Evolutionary conservation across 495 filamentous ascomycete genomes (phyloP).

Genomic region (Xylaria bambusicola): DNA sequence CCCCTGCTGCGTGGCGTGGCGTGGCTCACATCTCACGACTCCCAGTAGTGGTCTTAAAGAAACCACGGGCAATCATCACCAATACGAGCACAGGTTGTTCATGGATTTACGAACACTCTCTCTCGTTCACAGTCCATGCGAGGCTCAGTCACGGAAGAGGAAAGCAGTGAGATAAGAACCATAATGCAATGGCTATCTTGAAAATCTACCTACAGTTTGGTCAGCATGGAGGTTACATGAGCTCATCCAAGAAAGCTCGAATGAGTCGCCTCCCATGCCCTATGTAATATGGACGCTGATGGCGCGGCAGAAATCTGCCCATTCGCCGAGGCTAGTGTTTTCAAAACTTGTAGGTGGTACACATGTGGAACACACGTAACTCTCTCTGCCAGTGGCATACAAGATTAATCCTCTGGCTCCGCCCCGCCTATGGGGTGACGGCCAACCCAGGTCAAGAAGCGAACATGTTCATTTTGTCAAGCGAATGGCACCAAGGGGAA

Average conservation of each 20-base stretch:
- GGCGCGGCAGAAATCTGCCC: background rate
- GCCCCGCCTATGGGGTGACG: conserved; percentile 9
- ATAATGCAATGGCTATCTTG: background rate
- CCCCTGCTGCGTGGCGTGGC: too few relatives aligned
- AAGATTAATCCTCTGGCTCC: conserved; percentile 23
- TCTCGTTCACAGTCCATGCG: background rate
- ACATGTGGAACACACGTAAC: conserved; percentile 20
- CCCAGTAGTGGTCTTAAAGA: background rate
- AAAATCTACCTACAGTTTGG: conserved; percentile 15
- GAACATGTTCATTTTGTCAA: conserved; percentile 32
- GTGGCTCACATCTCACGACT: too few relatives aligned
- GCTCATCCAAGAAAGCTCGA: background rate
- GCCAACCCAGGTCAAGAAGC: conserved; percentile 31
- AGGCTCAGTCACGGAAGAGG: background rate
- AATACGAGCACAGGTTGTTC: too few relatives aligned
- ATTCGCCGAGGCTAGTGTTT: background rate
- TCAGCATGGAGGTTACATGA: conserved; percentile 13
- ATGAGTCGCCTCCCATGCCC: background rate
- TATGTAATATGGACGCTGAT: background rate
- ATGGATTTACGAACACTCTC: background rate
- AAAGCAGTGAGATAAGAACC: background rate
- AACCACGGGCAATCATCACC: too few relatives aligned
- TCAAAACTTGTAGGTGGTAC: conserved; percentile 1
- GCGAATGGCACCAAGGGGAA: conserved; percentile 28
- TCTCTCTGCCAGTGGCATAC: conserved; percentile 23